Evolutionary conservation across 257 asterid genomes (phyloP), one percentile per base, ranked within the genome.

Genomic region (Solanum dulcamara): DNA sequence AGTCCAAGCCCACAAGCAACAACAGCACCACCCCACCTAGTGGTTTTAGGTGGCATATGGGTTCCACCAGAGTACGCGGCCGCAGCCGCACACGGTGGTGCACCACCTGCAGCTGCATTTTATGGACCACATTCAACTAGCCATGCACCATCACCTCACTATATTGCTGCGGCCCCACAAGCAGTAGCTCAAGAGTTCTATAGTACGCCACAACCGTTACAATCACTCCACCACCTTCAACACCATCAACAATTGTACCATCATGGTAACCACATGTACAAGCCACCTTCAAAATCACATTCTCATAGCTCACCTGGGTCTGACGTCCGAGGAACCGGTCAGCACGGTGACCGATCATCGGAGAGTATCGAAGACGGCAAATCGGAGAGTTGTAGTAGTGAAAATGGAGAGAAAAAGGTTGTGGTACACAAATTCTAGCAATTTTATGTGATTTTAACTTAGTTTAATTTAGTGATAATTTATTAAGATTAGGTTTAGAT

Each of bases 41-140:
- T 97, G 33, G 94, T 97, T 68, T 87, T 95, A 7, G 98, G 99
- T 0, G 96, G 99, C 80, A 94, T 95, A 91, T 97, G 98, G 99
- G 97, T 97, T 59, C 99, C 98, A 60, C 94, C 92, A 3, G 98
- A 95, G 50, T 97, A 97, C 26, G 98, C 97, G 50, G 44, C 87
- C 11, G 93, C 98, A 0, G 95, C 97, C 0, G 94, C 92, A 0
- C 93, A 93, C 51, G 97, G 92, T 35, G 93, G 94, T 7, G 93
- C 94, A 0, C 87, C 90, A 15, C 88, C 88, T 7, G 84, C 92
- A 8, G 87, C 95, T 8, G 85, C 95, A 55, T 86, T 93, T 20
- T 94, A 93, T 86, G 93, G 97, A n/a, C 85, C 95, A 7, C 97
- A 94, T 88, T 88, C 90, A 17, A 51, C 92, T 68, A 46, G 90